Percentiles rank a stretch among this genome's conserved stretches.
phyloP scores from a whole-genome alignment of 2,329 filamentous ascomycete genomes.

The Leptodontidium sp. region DNA sequence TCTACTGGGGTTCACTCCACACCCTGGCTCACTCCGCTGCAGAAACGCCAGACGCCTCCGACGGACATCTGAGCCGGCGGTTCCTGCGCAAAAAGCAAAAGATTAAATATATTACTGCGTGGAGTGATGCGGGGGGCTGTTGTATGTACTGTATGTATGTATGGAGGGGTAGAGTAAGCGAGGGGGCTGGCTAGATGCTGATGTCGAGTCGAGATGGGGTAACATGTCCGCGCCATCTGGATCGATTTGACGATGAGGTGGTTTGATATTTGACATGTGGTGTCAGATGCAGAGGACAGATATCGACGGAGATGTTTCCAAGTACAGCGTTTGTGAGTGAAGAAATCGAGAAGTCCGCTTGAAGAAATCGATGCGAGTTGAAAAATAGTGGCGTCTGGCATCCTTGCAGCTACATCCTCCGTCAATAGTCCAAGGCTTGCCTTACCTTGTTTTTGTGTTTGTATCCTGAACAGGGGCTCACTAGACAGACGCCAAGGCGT shows the following conservation, averaged over 20 bases:
- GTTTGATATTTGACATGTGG: neutral
- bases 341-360: neutral
- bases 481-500: neutral
- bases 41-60: constrained; percentile 14
- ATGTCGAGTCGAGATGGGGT: neutral
- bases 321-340: neutral
- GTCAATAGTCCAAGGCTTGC: constrained; percentile 2
- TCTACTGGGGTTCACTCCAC: neutral
- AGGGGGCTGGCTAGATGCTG: neutral
- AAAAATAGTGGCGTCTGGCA: neutral
- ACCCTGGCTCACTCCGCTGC: neutral
- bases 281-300: neutral
- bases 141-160: neutral
- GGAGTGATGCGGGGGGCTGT: neutral
- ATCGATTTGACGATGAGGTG: neutral
- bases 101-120: neutral
- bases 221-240: neutral
- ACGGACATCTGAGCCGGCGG: constrained; percentile 15
- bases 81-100: constrained; percentile 18
- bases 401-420: constrained; percentile 12
- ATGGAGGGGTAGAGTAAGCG: neutral
- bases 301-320: neutral
- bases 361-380: neutral
- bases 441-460: neutral
- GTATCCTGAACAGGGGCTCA: neutral